A percentile compares a stretch with the other conserved stretches of the same genome.
phyloP scores from a whole-genome alignment of 2,329 filamentous ascomycete genomes.

The Hymenoscyphus fraxineus region DNA sequence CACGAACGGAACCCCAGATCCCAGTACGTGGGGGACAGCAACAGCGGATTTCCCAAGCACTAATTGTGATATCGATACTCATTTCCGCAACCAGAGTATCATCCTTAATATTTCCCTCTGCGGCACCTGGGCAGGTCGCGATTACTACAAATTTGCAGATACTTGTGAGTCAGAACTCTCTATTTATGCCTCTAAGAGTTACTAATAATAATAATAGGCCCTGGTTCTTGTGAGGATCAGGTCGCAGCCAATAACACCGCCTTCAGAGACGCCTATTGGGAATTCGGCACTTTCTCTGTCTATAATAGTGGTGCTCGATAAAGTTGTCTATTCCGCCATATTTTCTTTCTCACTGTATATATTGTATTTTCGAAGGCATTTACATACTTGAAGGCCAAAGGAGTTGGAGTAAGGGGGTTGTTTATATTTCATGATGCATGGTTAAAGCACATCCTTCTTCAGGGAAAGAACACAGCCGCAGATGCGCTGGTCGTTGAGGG shows the following conservation, averaged over 20 bases:
- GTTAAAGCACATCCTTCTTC: no score
- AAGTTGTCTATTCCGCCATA: background rate
- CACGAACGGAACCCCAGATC: conserved; percentile 40
- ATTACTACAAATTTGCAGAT: conserved; percentile 20
- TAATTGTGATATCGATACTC: conserved; percentile 63
- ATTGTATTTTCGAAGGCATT: background rate
- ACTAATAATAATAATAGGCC: conserved; percentile 3
- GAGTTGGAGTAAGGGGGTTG: no score
- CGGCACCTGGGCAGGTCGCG: conserved; percentile 74
- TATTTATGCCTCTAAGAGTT: background rate
- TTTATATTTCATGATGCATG: no score
- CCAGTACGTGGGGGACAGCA: conserved; percentile 43
- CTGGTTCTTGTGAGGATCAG: conserved; percentile 25
- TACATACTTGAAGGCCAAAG: no score
- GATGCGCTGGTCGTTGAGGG: no score
- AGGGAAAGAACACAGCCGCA: no score
- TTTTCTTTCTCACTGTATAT: background rate
- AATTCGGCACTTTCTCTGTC: conserved; percentile 30
- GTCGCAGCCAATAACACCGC: conserved; percentile 31
- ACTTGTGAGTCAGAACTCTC: conserved; percentile 19
- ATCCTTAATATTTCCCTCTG: conserved; percentile 83
- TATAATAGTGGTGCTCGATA: conserved; percentile 15
- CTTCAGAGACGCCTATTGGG: conserved; percentile 33
- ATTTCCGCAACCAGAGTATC: conserved; percentile 72
- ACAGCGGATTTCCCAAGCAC: conserved; percentile 47